Evolutionary conservation across 257 asterid genomes (phyloP), one percentile per base, ranked within the genome.

Genomic region (Linderniella brevidens): DNA sequence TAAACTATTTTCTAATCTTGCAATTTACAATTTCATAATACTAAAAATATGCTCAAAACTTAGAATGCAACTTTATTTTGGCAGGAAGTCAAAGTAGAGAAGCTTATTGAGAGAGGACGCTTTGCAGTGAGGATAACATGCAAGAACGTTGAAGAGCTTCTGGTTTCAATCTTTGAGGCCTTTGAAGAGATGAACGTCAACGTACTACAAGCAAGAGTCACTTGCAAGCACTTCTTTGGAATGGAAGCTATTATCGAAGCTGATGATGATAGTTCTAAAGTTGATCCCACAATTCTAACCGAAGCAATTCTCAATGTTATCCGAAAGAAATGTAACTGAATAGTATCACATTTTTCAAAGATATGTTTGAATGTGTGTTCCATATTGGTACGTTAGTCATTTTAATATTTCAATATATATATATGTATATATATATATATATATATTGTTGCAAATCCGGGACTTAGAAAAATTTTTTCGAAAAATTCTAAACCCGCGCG

Each of bases 31-130:
- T 8, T 38, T 1, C 14, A 38, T n/a, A 13, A 1, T 42, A n/a
- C 17, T 11, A 42, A 8, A 7, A 3, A 8, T 42, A 12, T n/a
- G n/a, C 5, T 25, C 32, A 25, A 42, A 10, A 15, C 16, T 15
- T 1, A 15, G 8, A 17, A 9, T 19, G 19, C 11, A 13, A 13
- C 19, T 13, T 43, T 16, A 13, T n/a, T 15, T 8, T 12, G 13
- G 16, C 59, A 81, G 83, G 79, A 78, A 35, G 92, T 82, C 74
- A 78, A 73, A 45, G 92, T 82, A 55, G 93, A 78, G 67, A 70
- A 75, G 61, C 32, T 47, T 15, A 0, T 59, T 37, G 79, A 63
- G 48, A 52, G 39, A 17, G 73, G 70, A 19, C 60, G 47, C 47
- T 41, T 60, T 0, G 3, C 50, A 41, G 74, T 82, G 6, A 61